These are phyloP conservation scores for Taphrina betulina DNA, from an alignment of 1,139 yeast genomes.

Conservation along the genomic window DNA sequence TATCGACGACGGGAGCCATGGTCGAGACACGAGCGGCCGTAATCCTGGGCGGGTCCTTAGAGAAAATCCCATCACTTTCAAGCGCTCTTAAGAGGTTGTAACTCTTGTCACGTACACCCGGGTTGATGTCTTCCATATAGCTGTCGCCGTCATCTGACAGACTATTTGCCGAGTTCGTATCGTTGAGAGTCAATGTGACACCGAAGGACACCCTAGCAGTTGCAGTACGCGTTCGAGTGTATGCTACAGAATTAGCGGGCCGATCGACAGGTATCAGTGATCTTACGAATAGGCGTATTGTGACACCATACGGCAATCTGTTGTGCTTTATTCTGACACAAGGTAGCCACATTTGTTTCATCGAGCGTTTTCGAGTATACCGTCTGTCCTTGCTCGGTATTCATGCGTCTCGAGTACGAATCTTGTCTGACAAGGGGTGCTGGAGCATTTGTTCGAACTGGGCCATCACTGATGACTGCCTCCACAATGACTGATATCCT, in stretches of 20 bases:
- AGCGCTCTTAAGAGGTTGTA: constrained; percentile 7
- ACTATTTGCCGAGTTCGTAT: background rate
- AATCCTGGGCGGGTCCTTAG: constrained; percentile 3
- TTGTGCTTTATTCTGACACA: background rate
- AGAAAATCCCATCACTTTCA: constrained; percentile 4
- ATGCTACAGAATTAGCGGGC: too few species aligned
- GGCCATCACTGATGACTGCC: background rate
- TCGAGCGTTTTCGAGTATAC: constrained; percentile 1
- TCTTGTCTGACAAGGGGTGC: constrained; percentile 13
- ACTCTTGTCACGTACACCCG: background rate
- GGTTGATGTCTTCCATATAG: background rate
- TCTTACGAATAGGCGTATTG: background rate
- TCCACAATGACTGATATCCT: constrained; percentile 1
- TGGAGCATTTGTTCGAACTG: constrained; percentile 6
- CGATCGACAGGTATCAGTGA: too few species aligned
- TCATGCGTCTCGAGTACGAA: background rate
- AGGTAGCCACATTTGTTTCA: too few species aligned
- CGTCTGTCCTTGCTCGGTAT: constrained; percentile 8
- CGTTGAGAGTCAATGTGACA: constrained; percentile 1
- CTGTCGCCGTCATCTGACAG: background rate
- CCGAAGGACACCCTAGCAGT: background rate
- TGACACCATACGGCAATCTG: constrained; percentile 5
- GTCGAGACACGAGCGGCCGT: constrained; percentile 17
- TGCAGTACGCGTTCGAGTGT: background rate
- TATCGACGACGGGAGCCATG: constrained; percentile 1